Conservation (phyloP, 139 green algal species). For the Astrephomene gubernaculifera region DNA sequence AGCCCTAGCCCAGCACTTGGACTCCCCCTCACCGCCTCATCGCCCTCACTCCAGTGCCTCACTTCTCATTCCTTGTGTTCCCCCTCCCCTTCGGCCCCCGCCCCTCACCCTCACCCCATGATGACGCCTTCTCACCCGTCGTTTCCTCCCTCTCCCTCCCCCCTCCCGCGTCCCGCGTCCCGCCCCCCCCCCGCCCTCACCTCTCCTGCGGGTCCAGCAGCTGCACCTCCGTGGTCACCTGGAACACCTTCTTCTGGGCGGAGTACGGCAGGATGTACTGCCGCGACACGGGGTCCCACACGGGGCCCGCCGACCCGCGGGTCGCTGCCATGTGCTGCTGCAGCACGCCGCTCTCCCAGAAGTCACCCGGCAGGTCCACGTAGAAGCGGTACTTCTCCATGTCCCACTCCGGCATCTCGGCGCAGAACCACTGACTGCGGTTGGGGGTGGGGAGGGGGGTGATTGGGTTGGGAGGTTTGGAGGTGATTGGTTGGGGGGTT, state of each 20-base stretch:
- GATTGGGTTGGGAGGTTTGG: background rate
- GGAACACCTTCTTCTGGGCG: constrained; percentile 64
- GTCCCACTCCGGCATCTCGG: constrained; percentile 75
- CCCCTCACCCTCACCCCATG: background rate
- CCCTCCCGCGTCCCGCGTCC: too few relatives aligned
- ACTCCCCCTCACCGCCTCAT: too few relatives aligned
- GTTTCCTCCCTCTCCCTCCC: too few relatives aligned
- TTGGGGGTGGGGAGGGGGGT: background rate
- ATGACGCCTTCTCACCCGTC: background rate
- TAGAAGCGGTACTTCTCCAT: constrained; percentile 86
- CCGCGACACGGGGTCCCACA: constrained; percentile 55
- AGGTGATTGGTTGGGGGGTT: background rate
- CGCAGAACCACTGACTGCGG: constrained; percentile 67
- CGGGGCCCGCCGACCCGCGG: constrained; percentile 38
- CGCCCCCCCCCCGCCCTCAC: too few relatives aligned
- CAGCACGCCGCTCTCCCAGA: constrained; percentile 69
- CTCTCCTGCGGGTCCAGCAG: constrained; percentile 59
- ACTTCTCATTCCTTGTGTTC: background rate
- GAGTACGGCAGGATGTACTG: constrained; percentile 67
- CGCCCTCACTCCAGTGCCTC: too few relatives aligned
- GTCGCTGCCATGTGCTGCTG: constrained; percentile 48
- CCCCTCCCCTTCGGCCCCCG: background rate
- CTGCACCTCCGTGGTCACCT: constrained; percentile 65
- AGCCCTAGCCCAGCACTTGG: background rate
- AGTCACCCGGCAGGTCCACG: constrained; percentile 75